phyloP scores from a whole-genome alignment of 2,329 filamentous ascomycete species.

The Dendryphion nanum region DNA sequence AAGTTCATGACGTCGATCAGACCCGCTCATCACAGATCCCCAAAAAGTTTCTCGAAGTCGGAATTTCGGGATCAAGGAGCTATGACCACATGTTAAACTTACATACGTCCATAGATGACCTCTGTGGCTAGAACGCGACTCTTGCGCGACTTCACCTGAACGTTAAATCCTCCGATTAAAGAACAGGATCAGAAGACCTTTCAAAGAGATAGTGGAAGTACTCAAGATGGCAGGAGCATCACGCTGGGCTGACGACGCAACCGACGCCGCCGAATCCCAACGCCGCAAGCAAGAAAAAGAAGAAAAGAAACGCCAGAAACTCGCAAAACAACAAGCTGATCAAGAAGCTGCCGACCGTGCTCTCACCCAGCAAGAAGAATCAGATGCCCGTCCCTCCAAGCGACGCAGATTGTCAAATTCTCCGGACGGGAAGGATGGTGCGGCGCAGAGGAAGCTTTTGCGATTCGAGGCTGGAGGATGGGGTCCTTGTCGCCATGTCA shows the following conservation, averaged over 20 bases:
- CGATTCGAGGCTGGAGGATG: constrained; percentile 70
- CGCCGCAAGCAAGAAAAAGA: constrained; percentile 80
- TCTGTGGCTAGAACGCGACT: background rate
- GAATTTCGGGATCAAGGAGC: constrained; percentile 15
- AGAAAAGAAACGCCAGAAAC: constrained; percentile 81
- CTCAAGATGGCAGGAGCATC: constrained; percentile 57
- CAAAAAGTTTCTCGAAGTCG: constrained; percentile 25
- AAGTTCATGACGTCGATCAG: constrained; percentile 27
- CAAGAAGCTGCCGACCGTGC: constrained; percentile 49
- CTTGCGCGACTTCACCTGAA: background rate
- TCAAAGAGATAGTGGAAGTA: background rate
- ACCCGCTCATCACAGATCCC: constrained; percentile 8
- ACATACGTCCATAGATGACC: too few relatives aligned
- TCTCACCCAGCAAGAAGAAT: constrained; percentile 21
- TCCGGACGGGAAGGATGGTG: constrained; percentile 8
- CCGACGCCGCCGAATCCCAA: constrained; percentile 72
- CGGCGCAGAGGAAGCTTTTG: constrained; percentile 58
- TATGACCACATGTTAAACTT: constrained; percentile 26
- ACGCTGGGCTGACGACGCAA: constrained; percentile 83
- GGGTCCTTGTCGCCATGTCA: constrained; percentile 72
- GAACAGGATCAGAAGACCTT: too few relatives aligned
- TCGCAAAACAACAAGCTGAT: constrained; percentile 71
- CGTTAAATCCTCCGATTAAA: too few relatives aligned
- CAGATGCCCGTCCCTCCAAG: constrained; percentile 52
- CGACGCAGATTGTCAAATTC: constrained; percentile 60